Evolutionary conservation across 2,329 filamentous ascomycete genomes (phyloP).

Genomic region (Pseudogymnoascus sp.): DNA sequence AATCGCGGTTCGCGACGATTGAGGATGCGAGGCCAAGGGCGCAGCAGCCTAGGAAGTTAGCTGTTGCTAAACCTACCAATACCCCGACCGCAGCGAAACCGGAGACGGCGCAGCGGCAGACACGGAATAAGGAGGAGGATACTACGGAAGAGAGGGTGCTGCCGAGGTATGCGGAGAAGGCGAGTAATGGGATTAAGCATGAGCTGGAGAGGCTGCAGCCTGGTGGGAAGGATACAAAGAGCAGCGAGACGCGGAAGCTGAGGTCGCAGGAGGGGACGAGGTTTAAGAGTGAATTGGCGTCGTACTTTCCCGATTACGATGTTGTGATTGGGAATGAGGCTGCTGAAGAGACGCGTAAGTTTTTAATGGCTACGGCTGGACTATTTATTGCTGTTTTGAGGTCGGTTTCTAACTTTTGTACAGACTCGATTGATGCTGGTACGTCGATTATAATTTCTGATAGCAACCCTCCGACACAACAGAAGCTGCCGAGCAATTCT

Average conservation of each 20-base stretch:
- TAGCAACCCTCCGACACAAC: constrained; percentile 29
- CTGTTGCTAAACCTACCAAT: background rate
- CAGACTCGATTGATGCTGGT: constrained; percentile 67
- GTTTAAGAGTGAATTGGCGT: constrained; percentile 84
- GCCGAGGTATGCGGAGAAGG: constrained; percentile 49
- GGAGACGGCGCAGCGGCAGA: constrained; percentile 22
- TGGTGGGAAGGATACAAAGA: constrained; percentile 32
- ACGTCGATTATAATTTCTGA: constrained; percentile 69
- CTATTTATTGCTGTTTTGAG: background rate
- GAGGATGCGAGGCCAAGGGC: background rate
- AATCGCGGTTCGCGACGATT: background rate
- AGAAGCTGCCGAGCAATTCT: background rate
- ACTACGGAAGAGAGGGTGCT: background rate
- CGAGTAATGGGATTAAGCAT: constrained; percentile 55
- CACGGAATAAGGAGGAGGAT: background rate
- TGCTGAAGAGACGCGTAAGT: constrained; percentile 68
- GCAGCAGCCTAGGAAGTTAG: background rate
- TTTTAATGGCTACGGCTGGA: background rate
- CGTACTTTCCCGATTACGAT: constrained; percentile 91
- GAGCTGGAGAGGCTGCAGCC: constrained; percentile 54
- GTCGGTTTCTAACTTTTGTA: constrained; percentile 19
- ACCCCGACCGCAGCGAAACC: background rate
- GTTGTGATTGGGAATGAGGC: constrained; percentile 83
- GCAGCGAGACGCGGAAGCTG: constrained; percentile 68
- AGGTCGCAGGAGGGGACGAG: constrained; percentile 79